A percentile compares a stretch with the other conserved stretches of the same genome.
These are phyloP conservation scores for Jackrogersella minutella DNA, from an alignment of 495 filamentous ascomycete species.

Conservation along the genomic window DNA sequence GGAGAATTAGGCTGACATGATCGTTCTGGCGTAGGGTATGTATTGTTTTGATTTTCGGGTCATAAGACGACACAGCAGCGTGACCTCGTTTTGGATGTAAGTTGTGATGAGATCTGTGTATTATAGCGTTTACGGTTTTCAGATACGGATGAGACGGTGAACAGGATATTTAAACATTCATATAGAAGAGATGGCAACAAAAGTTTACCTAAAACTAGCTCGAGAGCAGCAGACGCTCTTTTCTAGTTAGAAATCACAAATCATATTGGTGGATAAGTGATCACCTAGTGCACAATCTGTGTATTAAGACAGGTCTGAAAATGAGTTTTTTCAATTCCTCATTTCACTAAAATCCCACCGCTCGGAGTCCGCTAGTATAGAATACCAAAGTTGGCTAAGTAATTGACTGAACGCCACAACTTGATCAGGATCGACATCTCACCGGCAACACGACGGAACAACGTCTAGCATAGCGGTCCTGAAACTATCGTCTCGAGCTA, in stretches of 20 bases:
- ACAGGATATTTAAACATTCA: too few relatives aligned
- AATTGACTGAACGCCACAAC: neutral
- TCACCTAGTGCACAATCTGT: too few relatives aligned
- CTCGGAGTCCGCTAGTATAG: neutral
- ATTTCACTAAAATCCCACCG: neutral
- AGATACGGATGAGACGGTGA: too few relatives aligned
- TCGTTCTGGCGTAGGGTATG: neutral
- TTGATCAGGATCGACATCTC: neutral
- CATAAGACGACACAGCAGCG: too few relatives aligned
- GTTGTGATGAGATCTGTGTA: too few relatives aligned
- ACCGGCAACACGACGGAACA: neutral
- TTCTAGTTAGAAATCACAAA: too few relatives aligned
- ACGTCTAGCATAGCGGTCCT: neutral
- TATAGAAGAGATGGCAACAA: too few relatives aligned
- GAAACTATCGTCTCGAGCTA: slow-evolving; percentile 53
- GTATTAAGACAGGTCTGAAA: neutral
- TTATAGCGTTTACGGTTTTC: too few relatives aligned
- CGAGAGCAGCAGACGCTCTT: too few relatives aligned
- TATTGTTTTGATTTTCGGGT: neutral
- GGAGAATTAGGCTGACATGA: slow-evolving; percentile 12
- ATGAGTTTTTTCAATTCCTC: slow-evolving; percentile 3
- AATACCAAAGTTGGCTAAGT: neutral
- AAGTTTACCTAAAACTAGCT: too few relatives aligned
- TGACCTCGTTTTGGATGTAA: too few relatives aligned
- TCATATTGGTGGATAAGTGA: too few relatives aligned